Evolutionary conservation across 257 asterid species (phyloP).

Genomic region (Thymus quinquecostatus): DNA sequence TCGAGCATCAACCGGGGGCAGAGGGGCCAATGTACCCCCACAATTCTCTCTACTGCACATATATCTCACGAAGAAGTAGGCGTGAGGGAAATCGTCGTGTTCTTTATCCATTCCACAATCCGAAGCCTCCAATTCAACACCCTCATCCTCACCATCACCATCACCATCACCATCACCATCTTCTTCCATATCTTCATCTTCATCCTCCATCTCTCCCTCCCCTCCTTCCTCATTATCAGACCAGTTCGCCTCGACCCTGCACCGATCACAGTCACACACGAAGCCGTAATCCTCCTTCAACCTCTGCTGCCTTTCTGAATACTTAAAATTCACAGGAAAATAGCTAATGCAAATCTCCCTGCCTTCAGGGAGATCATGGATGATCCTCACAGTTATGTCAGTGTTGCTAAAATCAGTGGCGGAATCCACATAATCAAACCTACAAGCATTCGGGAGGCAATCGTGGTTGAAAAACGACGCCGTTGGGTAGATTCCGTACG

Average conservation of each 20-base stretch:
- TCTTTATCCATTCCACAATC: constrained; percentile 40
- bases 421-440: constrained; percentile 83
- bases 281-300: constrained; percentile 90
- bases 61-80: constrained; percentile 76
- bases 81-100: constrained; percentile 74
- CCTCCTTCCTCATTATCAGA: constrained; percentile 69
- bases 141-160: constrained; percentile 45
- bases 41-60: constrained; percentile 82
- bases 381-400: constrained; percentile 67
- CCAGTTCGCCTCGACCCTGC: constrained; percentile 95
- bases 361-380: constrained; percentile 76
- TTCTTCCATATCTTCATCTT: constrained; percentile 58
- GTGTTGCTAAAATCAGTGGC: constrained; percentile 39
- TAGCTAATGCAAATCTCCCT: constrained; percentile 89
- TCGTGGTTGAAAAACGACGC: constrained; percentile 95
- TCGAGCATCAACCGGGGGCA: constrained; percentile 55
- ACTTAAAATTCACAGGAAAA: constrained; percentile 83
- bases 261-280: constrained; percentile 81
- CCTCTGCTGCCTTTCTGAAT: constrained; percentile 75
- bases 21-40: constrained; percentile 93
- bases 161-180: constrained; percentile 51
- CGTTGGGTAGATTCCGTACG: constrained; percentile 77
- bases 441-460: constrained; percentile 94
- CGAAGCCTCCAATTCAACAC: constrained; percentile 35
- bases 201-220: constrained; percentile 56